Conservation (phyloP, 192 early-diverging fungal genomes). For the Backusella tarrabulga region DNA sequence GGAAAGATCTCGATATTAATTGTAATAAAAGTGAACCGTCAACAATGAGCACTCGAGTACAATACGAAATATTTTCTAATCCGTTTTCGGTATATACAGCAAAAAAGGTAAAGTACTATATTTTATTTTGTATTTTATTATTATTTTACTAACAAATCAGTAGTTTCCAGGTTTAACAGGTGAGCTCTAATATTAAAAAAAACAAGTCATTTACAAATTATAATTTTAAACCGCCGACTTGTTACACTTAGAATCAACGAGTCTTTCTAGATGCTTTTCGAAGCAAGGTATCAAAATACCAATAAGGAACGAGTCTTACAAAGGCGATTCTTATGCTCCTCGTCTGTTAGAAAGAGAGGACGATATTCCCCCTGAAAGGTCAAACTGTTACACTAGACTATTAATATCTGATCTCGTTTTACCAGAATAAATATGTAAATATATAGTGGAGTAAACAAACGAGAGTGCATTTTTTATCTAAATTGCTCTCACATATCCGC, state of each 20-base stretch:
- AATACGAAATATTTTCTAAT: conserved; percentile 53
- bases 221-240: neutral
- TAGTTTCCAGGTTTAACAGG: conserved; percentile 78
- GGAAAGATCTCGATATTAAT: neutral
- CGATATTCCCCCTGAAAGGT: neutral
- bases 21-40: conserved; percentile 20
- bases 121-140: neutral
- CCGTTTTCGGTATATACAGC: conserved; percentile 74
- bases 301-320: conserved; percentile 7
- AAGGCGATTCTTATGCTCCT: neutral
- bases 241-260: conserved; percentile 10
- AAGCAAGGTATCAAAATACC: conserved; percentile 14
- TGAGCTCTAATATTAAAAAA: conserved; percentile 30
- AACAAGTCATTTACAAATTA: neutral
- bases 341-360: neutral
- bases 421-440: conserved; percentile 4
- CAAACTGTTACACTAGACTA: neutral
- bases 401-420: neutral
- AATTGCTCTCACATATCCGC: neutral
- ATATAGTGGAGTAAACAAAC: neutral
- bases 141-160: neutral
- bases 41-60: conserved; percentile 41
- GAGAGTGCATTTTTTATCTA: neutral
- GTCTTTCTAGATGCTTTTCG: conserved; percentile 11
- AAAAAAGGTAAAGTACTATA: conserved; percentile 46